Base-by-base conservation (phyloP, 371 early-diverging fungal species). In the Rhizopus delemar region DNA sequence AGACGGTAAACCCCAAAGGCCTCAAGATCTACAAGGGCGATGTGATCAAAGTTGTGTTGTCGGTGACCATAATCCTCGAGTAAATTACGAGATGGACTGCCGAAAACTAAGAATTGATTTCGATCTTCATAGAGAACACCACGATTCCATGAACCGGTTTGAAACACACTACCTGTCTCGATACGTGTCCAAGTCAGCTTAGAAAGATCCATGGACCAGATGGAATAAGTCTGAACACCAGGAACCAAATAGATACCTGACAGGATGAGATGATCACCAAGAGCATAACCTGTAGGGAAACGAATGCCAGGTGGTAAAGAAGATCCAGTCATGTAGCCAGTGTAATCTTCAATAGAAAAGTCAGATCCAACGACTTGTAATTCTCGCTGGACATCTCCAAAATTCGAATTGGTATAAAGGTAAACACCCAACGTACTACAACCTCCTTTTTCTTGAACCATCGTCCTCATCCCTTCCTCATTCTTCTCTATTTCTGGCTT, bases 401-500 rank as follows among this genome's bases (percentile, higher is more conserved):
- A 92, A 65, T 90, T 92, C 71, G 89, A 90, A 71, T 92, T 92
- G 60, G 89, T 89, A 68, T 91, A 92, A 11, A 92, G 70, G 55
- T 83, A 87, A 41, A 85, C 71, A 7, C 48, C 31, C 5, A 15
- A 43, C 12, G 39, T 38, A 38, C 11, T 38, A 9, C 8, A 8
- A 8, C 29, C n/a, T 48, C 29, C 12, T 22, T 48, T 29, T 48
- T 9, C 29, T 29, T 48, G 31, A 38, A 11, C 13, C 39, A 38
- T 38, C 39, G 22, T 22, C 22, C 22, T 22, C 22, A 22, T 22
- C 22, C 22, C 22, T 22, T 22, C 22, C 22, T 22, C 22, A 22
- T 22, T 22, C 22, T 22, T 22, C 22, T 22, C 22, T 22, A 22
- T 22, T 22, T 31, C 13, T 13, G n/a, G n/a, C 15, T 41, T 12